These are phyloP conservation scores for Rhizomucor pusillus DNA, from an alignment of 371 early-diverging fungal species.

Conservation along the genomic window DNA sequence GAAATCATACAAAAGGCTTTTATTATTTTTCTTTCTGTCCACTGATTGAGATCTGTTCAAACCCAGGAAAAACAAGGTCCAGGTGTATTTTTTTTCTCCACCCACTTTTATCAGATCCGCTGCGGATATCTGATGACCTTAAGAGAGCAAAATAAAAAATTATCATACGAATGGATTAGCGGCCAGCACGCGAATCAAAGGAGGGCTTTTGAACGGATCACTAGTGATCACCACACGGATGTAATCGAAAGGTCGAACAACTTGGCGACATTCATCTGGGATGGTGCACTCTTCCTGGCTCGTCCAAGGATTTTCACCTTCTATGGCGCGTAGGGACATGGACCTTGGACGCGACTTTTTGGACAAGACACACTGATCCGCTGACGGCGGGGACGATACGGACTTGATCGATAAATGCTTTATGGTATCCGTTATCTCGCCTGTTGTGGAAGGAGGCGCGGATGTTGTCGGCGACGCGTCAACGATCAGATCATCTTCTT, in stretches of 20 bases:
- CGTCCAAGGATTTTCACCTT: slow-evolving; percentile 33
- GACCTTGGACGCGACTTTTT: slow-evolving; percentile 25
- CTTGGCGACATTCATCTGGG: slow-evolving; percentile 42
- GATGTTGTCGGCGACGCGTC: slow-evolving; percentile 6
- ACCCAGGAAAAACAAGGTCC: not conserved
- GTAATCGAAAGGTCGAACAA: slow-evolving; percentile 61
- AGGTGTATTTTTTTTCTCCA: not conserved
- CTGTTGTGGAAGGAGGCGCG: slow-evolving; percentile 10
- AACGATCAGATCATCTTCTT: slow-evolving; percentile 5
- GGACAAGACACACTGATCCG: slow-evolving; percentile 4
- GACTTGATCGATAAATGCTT: slow-evolving; percentile 12
- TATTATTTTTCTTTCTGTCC: not conserved
- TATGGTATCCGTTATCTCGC: slow-evolving; percentile 9
- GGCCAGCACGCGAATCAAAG: slow-evolving; percentile 65
- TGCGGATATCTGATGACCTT: not conserved
- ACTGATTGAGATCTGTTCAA: not conserved
- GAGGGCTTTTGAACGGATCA: slow-evolving; percentile 62
- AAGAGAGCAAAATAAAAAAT: not conserved
- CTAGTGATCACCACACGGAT: slow-evolving; percentile 63
- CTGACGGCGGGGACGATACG: slow-evolving; percentile 11
- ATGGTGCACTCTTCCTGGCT: slow-evolving; percentile 38
- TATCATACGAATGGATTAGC: slow-evolving; percentile 55
- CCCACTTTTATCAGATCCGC: not conserved
- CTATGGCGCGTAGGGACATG: slow-evolving; percentile 33
- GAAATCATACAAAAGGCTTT: not conserved